A percentile compares a stretch with the other conserved stretches of the same genome.
These are phyloP conservation scores for Pythium folliculosum DNA, from an alignment of 352 stramenopile genomes.

Conservation along the genomic window DNA sequence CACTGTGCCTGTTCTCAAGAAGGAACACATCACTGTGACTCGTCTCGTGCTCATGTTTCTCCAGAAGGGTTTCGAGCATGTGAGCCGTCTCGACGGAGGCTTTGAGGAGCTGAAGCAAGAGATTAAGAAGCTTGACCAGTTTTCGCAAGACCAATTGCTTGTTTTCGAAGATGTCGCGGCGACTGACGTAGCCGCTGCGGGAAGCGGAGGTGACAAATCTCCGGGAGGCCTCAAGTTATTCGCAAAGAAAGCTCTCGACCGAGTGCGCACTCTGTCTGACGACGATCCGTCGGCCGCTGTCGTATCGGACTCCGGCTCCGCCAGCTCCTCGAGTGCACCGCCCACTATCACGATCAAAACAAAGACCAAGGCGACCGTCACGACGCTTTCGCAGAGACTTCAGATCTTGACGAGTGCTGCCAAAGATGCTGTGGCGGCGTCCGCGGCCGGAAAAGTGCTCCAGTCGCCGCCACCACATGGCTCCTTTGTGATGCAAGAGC, in stretches of 20 bases:
- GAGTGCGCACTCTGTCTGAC: slow-evolving; percentile 32
- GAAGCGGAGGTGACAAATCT: slow-evolving; percentile 9
- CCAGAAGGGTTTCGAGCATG: slow-evolving; percentile 85
- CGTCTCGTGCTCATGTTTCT: slow-evolving; percentile 85
- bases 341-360: slow-evolving; percentile 17
- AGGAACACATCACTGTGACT: slow-evolving; percentile 75
- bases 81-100: slow-evolving; percentile 79
- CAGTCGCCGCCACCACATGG: slow-evolving; percentile 17
- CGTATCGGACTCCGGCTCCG: not conserved
- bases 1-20: slow-evolving; percentile 27
- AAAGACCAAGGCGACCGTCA: slow-evolving; percentile 38
- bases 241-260: slow-evolving; percentile 29
- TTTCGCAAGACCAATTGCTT: slow-evolving; percentile 73
- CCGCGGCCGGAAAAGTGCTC: slow-evolving; percentile 19
- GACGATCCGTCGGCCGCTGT: slow-evolving; percentile 26
- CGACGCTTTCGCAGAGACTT: slow-evolving; percentile 62
- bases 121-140: slow-evolving; percentile 64
- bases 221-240: slow-evolving; percentile 27
- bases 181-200: not conserved
- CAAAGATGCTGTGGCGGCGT: slow-evolving; percentile 54
- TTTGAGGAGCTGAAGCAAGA: slow-evolving; percentile 80
- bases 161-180: slow-evolving; percentile 34
- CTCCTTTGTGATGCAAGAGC: slow-evolving; percentile 31
- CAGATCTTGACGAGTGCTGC: slow-evolving; percentile 68
- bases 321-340: not conserved